These are phyloP conservation scores for Beverwykella pulmonaria DNA, from an alignment of 495 filamentous ascomycete genomes.

Conservation along the genomic window DNA sequence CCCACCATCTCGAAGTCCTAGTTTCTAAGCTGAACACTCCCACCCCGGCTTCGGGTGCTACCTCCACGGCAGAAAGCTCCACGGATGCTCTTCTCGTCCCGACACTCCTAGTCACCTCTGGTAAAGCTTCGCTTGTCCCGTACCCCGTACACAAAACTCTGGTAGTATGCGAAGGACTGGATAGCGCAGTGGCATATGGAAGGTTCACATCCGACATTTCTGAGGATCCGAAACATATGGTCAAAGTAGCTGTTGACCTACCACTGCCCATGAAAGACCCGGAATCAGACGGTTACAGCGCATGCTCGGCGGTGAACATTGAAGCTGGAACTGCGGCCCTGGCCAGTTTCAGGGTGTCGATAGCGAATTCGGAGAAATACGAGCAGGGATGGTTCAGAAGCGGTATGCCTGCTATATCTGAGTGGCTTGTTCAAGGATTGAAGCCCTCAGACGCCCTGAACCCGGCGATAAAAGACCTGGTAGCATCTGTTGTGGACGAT, in stretches of 20 bases:
- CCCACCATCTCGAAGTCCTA: conserved; percentile 75
- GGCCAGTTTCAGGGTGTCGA: conserved; percentile 64
- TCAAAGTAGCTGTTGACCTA: conserved; percentile 61
- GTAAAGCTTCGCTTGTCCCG: conserved; percentile 63
- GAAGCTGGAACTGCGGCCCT: conserved; percentile 61
- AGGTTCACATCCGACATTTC: conserved; percentile 47
- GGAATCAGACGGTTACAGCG: conserved; percentile 17
- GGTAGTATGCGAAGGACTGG: conserved; percentile 69
- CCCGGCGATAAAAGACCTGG: conserved; percentile 63
- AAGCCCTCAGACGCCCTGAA: conserved; percentile 54
- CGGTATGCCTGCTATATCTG: conserved; percentile 63
- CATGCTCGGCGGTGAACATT: conserved; percentile 57
- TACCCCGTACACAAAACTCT: conserved; percentile 86
- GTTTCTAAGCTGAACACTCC: conserved; percentile 60
- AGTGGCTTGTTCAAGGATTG: conserved; percentile 65
- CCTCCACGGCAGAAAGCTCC: conserved; percentile 44
- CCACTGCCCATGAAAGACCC: conserved; percentile 44
- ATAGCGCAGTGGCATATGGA: conserved; percentile 57
- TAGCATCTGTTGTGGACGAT: conserved; percentile 66
- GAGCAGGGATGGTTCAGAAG: conserved; percentile 74
- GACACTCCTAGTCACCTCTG: conserved; percentile 64
- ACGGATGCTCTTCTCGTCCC: conserved; percentile 71
- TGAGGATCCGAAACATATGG: conserved; percentile 47
- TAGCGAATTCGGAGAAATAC: conserved; percentile 68
- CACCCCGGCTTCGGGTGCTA: background rate